Base-by-base conservation (phyloP, 2,329 filamentous ascomycete species). In the Penicillium oxalicum region DNA sequence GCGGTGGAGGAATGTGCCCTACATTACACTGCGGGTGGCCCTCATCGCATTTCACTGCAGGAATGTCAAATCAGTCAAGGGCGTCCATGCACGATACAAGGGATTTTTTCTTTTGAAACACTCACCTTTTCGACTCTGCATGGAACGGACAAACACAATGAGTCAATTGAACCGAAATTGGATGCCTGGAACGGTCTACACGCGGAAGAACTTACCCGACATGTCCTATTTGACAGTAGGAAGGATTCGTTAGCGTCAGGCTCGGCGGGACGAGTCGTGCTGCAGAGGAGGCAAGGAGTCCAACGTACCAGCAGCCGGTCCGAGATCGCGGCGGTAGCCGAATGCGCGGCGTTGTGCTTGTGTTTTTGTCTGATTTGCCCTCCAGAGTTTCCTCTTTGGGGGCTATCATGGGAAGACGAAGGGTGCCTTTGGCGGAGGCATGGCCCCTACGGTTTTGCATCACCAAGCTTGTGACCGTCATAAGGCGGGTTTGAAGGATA, bases 41-140 rank as follows among this genome's bases (percentile, higher is more conserved):
- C 63, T 81, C 78, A 59, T 80, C 78, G 61, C 78, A 81, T 71
- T 80, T 81, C 24, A 79, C 77, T 69, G 58, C 48, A 55, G 47
- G 53, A 57, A 55, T 55, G 56, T 40, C 43, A 26, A 36, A 50
- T 56, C 47, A 54, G 49, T 47, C 48, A 49, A 35, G 44, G 27
- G 47, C 50, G 48, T 39, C 9, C 36, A 26, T 27, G 29, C 29
- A 32, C 33, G 42, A 35, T 2, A 5, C 44, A 52, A 13, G 13
- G 39, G 35, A 44, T 40, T 48, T 18, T 18, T 18, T 18, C 2
- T 18, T 18, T 18, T 18, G 18, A 18, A 18, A 4, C 24, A 52
- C 63, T 59, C 54, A 70, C 70, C 70, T 62, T 72, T 72, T 45
- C 70, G 69, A 55, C 68, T 69, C 69, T 71, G 49, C 40, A 47